Evolutionary conservation across 78 protist genomes (phyloP), one percentile per base, ranked within the genome.

Genomic region (Tieghemostelium lacteum): DNA sequence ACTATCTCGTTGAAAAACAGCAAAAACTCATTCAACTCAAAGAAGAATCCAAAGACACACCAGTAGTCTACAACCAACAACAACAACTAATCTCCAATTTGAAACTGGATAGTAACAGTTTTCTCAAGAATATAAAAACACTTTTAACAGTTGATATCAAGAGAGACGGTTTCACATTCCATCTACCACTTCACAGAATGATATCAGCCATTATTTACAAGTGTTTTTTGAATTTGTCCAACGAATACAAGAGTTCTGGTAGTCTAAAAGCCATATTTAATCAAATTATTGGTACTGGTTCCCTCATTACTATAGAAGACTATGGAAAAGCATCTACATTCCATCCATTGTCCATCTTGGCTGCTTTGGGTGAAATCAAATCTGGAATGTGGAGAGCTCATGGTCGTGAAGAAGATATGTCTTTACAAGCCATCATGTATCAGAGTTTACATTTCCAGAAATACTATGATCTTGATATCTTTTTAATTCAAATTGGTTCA

Each of bases 401-500:
- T 40, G 91, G 80, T 22, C 17, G 91, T 8, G 91, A 83, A 22
- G 91, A 83, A 37, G 91, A 83, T 60, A 83, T 83, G 91, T 20
- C 36, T 1, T 29, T 55, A 3, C 91, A 83, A 60, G 28, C 91
- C 2, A 36, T 60, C 0, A 62, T 83, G 22, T 83, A 83, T 45
- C 76, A 55, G 39, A 69, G 78, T 69, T 57, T 83, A n/a, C 72
- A 83, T 64, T 83, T 54, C 36, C 76, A 83, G 36, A 34, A 73
- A 50, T 83, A 67, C 54, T 83, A 31, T 61, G 91, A 83, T 58
- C 54, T 83, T 1, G 91, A 83, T 24, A 55, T 83, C 17, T 60
- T 83, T 26, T 26, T 83, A 39, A 19, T 69, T 39, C 91, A 83
- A 58, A 60, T 83, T 45, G 91, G 91, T 45, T 36, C 78, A 10